phyloP scores from a whole-genome alignment of 331 rosid species.

The Phaseolus coccineus region DNA sequence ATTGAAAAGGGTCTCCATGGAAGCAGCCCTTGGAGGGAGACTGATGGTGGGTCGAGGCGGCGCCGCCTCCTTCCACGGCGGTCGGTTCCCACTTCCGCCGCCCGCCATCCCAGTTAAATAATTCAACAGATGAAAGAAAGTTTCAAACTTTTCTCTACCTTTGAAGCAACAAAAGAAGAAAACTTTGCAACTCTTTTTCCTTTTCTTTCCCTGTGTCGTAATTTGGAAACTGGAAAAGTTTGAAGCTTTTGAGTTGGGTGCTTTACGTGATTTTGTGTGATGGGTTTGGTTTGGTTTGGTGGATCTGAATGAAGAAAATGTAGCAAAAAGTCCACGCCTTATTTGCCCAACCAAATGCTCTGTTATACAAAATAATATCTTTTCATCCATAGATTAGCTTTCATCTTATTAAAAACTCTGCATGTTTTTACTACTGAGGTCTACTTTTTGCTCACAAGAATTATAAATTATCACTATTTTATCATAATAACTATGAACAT shows the following conservation, averaged over 20 bases:
- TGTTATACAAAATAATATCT: background rate
- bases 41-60: slow-evolving; percentile 57
- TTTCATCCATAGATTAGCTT: background rate
- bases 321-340: slow-evolving; percentile 20
- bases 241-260: slow-evolving; percentile 11
- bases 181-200: background rate
- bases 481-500: too few relatives aligned
- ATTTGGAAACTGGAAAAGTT: slow-evolving; percentile 11
- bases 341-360: background rate
- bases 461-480: background rate
- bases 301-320: slow-evolving; percentile 13
- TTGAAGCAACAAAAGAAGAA: background rate
- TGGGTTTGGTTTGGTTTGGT: slow-evolving; percentile 19
- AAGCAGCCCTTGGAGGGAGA: slow-evolving; percentile 62
- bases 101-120: slow-evolving; percentile 51
- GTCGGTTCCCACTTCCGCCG: slow-evolving; percentile 45
- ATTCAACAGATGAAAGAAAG: background rate
- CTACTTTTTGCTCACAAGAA: background rate
- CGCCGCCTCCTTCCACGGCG: slow-evolving; percentile 43
- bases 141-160: background rate
- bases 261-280: slow-evolving; percentile 8
- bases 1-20: slow-evolving; percentile 64
- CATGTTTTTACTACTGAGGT: background rate
- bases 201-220: background rate
- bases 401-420: background rate